Base-by-base conservation (phyloP, 306 rosid species). In the Erythrophleum fordii region DNA sequence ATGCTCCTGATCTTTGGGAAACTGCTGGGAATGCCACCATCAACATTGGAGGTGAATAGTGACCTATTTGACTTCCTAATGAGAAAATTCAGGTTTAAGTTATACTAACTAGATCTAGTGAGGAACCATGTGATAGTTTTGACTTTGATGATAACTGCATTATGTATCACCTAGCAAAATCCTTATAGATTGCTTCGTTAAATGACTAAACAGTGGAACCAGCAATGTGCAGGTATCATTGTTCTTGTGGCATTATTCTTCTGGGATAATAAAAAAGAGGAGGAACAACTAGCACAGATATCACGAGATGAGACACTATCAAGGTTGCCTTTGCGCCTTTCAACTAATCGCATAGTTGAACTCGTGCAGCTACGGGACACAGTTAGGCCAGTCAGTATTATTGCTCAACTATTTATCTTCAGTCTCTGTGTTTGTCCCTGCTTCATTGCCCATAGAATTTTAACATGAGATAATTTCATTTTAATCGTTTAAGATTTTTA, bases 191-290 rank as follows among this genome's bases (percentile, higher is more conserved):
- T 84, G 61, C 85, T 86, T 83, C 82, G 73, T 73, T 83, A 87
- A 82, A 83, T 86, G 90, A 84, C 97, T 91, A 85, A 91, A 85
- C 86, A 84, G 82, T 61, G 67, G 86, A 69, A 95, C 85, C 98
- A 89, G 93, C 88, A 84, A 82, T 86, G 85, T 86, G 84, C 91
- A 93, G 99, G 99, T 84, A 87, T 95, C 55, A 75, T 89, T 83
- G 89, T 82, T 82, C 79, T 91, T 78, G 90, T 87, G 87, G 97
- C 96, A 46, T 83, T 95, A 81, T 90, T 91, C 82, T 41, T 95
- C n/a, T 95, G 99, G 99, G 98, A 95, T 79, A 93, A 87, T 82
- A 95, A 90, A 89, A 95, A 89, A 87, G 99, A 95, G 73, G 99
- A 93, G 89, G 98, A 95, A 71, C 99, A 95, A 68, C 87, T 93